Base-by-base conservation (phyloP, 179 eudicot genomes). In the Camellia oleifera region DNA sequence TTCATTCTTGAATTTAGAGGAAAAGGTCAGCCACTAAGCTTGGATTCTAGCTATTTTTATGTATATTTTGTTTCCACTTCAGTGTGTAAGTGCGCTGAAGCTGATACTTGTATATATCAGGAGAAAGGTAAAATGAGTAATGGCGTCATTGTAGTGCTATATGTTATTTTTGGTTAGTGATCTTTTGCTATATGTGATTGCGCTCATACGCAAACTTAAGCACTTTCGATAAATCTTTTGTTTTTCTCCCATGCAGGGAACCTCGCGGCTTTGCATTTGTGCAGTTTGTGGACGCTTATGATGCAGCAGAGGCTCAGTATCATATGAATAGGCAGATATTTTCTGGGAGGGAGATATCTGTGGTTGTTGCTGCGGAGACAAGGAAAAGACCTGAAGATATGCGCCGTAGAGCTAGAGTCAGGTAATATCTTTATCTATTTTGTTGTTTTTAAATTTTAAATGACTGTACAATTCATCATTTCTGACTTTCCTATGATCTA, bases 181-280 rank as follows among this genome's bases (percentile, higher is more conserved):
- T 26, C 12, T 1, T 73, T 52, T 32, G 11, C 40, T 20, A 61
- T 5, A 18, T 14, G 13, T 7, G 64, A 50, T 5, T 26, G 4
- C 54, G 52, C 70, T 57, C 53, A 8, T 56, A 17, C 53, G 61
- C 62, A 69, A n/a, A 63, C 72, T 61, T 23, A 54, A 69, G 54
- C 52, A 2, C 60, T 72, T 73, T 32, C 5, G n/a, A 18, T 81
- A 69, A 60, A 71, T 71, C 54, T 72, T 81, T 53, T 20, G 46
- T 68, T 15, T 42, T 2, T 63, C 54, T 60, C 9, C 67, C 60
- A 23, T 87, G 82, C 84, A 92, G 97, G 89, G 91, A 89, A 74
- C 97, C 97, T 74, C 92, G 97, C 72, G 94, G 97, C 67, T 92
- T 92, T 85, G 97, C 93, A 53, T 92, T 92, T 86, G 97, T 92